These are phyloP conservation scores for Alternaria atra DNA, from an alignment of 2,329 filamentous ascomycete species.

Conservation along the genomic window DNA sequence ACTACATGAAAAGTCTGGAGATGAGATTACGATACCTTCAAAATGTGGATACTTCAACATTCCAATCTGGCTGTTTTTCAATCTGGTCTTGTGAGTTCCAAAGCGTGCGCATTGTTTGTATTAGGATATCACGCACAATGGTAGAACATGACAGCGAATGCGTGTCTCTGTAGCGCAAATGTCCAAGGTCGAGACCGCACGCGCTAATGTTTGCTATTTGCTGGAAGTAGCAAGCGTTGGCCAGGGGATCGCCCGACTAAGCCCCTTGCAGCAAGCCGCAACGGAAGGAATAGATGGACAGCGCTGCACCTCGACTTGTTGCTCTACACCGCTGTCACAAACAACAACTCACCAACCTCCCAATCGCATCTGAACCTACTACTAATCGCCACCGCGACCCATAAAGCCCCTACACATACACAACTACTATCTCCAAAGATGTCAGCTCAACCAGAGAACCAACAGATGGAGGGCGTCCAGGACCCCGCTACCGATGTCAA, in stretches of 20 bases:
- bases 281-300: slow-evolving; percentile 23
- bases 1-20: not conserved
- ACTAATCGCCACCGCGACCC: slow-evolving; percentile 4
- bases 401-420: slow-evolving; percentile 10
- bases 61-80: not conserved
- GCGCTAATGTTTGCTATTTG: slow-evolving; percentile 27
- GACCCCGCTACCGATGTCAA: slow-evolving; percentile 66
- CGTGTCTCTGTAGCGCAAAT: not conserved
- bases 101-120: not conserved
- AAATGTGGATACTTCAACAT: slow-evolving; percentile 17
- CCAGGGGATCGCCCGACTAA: slow-evolving; percentile 9
- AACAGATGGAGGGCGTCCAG: slow-evolving; percentile 51
- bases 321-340: slow-evolving; percentile 33
- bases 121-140: not conserved
- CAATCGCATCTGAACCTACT: slow-evolving; percentile 19
- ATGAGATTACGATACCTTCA: slow-evolving; percentile 13
- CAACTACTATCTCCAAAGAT: slow-evolving; percentile 27
- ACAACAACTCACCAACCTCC: slow-evolving; percentile 25
- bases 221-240: slow-evolving; percentile 19
- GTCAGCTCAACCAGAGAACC: slow-evolving; percentile 47
- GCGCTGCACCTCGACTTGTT: slow-evolving; percentile 33
- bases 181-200: slow-evolving; percentile 8
- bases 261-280: slow-evolving; percentile 12
- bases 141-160: not conserved
- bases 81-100: not conserved